Conservation (phyloP, 768 basidiomycete genomes). For the Termitomyces heimii region DNA sequence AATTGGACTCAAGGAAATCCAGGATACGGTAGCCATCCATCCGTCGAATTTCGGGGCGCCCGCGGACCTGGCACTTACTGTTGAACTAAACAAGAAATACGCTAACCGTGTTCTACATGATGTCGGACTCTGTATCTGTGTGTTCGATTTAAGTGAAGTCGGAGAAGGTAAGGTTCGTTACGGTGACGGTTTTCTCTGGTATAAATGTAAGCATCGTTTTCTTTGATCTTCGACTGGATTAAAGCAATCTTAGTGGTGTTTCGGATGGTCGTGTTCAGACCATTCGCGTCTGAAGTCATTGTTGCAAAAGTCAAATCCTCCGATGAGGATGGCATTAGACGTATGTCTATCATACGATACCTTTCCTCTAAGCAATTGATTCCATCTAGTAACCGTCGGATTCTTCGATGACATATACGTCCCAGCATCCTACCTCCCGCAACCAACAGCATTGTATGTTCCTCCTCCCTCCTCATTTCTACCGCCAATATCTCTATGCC, state of each 20-base stretch:
- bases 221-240: background rate
- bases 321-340: constrained; percentile 76
- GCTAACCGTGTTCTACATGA: constrained; percentile 89
- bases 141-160: constrained; percentile 81
- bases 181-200: constrained; percentile 93
- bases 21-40: constrained; percentile 92
- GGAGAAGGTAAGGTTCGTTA: constrained; percentile 92
- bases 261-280: constrained; percentile 85
- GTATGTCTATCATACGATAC: constrained; percentile 37
- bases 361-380: background rate
- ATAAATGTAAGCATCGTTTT: constrained; percentile 58
- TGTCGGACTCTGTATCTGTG: constrained; percentile 85
- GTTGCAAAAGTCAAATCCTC: constrained; percentile 86
- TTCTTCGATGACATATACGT: constrained; percentile 96
- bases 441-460: constrained; percentile 73
- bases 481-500: background rate
- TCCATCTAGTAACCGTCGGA: constrained; percentile 63
- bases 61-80: constrained; percentile 71
- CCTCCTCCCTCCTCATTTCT: background rate
- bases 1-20: background rate
- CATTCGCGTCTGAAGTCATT: constrained; percentile 86
- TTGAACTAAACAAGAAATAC: constrained; percentile 93
- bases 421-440: constrained; percentile 72
- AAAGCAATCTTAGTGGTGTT: constrained; percentile 59
- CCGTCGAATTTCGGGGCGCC: constrained; percentile 81